phyloP scores from a whole-genome alignment of 345 rosid species.

The Jatropha curcas region DNA sequence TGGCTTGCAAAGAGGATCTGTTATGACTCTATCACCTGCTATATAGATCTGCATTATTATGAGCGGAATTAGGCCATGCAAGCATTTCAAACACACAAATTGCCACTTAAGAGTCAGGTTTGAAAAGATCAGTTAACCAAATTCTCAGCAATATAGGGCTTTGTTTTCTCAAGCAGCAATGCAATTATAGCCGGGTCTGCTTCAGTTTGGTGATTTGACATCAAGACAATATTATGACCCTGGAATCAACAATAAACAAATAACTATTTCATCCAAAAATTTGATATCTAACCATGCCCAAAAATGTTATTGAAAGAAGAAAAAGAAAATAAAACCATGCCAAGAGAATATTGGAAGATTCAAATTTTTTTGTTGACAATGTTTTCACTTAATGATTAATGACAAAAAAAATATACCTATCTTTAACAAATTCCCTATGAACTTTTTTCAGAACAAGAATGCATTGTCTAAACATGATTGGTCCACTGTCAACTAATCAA shows the following conservation, averaged over 20 bases:
- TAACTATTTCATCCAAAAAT: slow-evolving; percentile 15
- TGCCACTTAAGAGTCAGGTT: slow-evolving; percentile 14
- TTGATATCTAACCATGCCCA: background rate
- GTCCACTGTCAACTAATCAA: background rate
- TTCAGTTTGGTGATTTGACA: slow-evolving; percentile 97
- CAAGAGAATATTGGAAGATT: background rate
- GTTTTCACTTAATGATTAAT: too few relatives aligned
- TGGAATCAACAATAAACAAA: slow-evolving; percentile 38
- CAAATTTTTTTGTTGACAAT: too few relatives aligned
- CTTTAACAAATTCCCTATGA: too few relatives aligned
- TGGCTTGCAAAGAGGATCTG: slow-evolving; percentile 98
- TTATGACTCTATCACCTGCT: slow-evolving; percentile 95
- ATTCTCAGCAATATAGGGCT: slow-evolving; percentile 62
- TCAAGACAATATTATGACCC: slow-evolving; percentile 87
- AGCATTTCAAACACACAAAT: slow-evolving; percentile 11
- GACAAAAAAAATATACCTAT: too few relatives aligned
- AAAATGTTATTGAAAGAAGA: too few relatives aligned
- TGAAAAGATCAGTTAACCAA: slow-evolving; percentile 48
- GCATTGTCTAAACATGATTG: background rate
- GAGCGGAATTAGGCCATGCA: slow-evolving; percentile 24
- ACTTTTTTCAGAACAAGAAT: background rate
- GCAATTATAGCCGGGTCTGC: slow-evolving; percentile 95
- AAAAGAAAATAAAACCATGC: too few relatives aligned
- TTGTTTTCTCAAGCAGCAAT: slow-evolving; percentile 75
- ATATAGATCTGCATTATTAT: slow-evolving; percentile 63